phyloP scores from a whole-genome alignment of 2,329 filamentous ascomycete genomes.

The Endocalyx cinctus region DNA sequence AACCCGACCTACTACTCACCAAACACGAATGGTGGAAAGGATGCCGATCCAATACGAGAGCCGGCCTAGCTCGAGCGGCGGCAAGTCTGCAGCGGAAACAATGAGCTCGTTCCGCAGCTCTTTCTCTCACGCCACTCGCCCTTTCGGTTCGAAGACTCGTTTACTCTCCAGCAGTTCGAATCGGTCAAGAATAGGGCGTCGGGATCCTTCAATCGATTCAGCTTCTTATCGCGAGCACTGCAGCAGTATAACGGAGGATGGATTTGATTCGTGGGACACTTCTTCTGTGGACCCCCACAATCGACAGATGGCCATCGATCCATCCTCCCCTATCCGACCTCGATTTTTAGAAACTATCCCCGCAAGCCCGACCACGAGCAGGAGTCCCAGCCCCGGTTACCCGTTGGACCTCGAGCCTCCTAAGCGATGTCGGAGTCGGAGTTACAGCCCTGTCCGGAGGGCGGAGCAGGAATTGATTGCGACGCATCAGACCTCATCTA shows the following conservation, averaged over 20 bases:
- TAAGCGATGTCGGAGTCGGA: slow-evolving; percentile 41
- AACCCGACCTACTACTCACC: slow-evolving; percentile 36
- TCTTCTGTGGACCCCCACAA: slow-evolving; percentile 61
- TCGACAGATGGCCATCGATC: slow-evolving; percentile 52
- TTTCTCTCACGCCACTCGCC: slow-evolving; percentile 44
- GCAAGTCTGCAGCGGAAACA: slow-evolving; percentile 40
- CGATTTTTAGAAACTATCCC: slow-evolving; percentile 68
- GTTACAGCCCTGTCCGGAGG: slow-evolving; percentile 42
- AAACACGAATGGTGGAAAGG: slow-evolving; percentile 12
- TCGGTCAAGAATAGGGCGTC: slow-evolving; percentile 28
- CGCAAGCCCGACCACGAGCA: slow-evolving; percentile 58
- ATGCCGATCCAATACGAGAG: slow-evolving; percentile 27
- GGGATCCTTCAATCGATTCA: slow-evolving; percentile 46
- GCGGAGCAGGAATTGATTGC: slow-evolving; percentile 30
- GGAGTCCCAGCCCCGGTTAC: slow-evolving; percentile 59
- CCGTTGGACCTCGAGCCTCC: slow-evolving; percentile 54
- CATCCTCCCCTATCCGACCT: slow-evolving; percentile 39
- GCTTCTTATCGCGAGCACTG: slow-evolving; percentile 28
- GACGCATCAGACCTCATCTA: slow-evolving; percentile 31
- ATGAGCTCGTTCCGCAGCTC: slow-evolving; percentile 45
- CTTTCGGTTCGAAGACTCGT: slow-evolving; percentile 52
- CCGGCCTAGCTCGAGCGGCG: slow-evolving; percentile 41
- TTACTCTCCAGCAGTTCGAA: slow-evolving; percentile 42
- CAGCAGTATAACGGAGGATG: slow-evolving; percentile 48
- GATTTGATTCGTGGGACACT: slow-evolving; percentile 73